These are phyloP conservation scores for Sedum album DNA, from an alignment of 164 flowering plant species.

Conservation along the genomic window DNA sequence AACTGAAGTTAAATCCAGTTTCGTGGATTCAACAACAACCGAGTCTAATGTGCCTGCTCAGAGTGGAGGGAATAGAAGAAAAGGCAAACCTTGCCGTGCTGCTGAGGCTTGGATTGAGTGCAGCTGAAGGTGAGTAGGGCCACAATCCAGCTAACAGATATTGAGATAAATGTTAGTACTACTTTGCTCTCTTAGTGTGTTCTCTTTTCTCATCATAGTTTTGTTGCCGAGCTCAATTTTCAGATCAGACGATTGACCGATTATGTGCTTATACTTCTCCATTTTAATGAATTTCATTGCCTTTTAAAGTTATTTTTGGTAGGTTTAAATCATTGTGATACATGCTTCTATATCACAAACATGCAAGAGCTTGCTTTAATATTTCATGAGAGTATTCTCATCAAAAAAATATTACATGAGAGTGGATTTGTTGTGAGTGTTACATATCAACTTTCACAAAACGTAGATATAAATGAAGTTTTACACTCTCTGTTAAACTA, in stretches of 20 bases:
- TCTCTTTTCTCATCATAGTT: neutral
- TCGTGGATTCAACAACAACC: too few relatives aligned
- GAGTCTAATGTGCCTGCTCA: slow-evolving; percentile 59
- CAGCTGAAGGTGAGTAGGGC: slow-evolving; percentile 31
- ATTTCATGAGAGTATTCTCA: too few relatives aligned
- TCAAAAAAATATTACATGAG: too few relatives aligned
- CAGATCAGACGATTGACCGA: neutral
- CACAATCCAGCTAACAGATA: neutral
- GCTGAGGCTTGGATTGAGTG: slow-evolving; percentile 79
- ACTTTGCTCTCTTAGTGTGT: neutral
- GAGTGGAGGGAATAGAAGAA: slow-evolving; percentile 56
- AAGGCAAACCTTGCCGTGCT: too few relatives aligned
- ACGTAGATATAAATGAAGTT: too few relatives aligned
- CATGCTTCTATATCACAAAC: too few relatives aligned
- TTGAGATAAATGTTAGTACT: neutral
- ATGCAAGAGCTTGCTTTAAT: too few relatives aligned
- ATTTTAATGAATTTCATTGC: neutral
- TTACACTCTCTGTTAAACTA: too few relatives aligned
- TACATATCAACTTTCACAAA: too few relatives aligned
- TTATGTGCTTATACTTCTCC: neutral
- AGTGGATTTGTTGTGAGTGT: too few relatives aligned
- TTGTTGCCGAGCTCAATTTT: neutral
- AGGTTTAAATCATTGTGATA: too few relatives aligned
- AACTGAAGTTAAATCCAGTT: slow-evolving; percentile 29
- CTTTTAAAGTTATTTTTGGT: neutral